Evolutionary conservation across 2,329 filamentous ascomycete species (phyloP).

Genomic region (Xylaria hypoxylon): DNA sequence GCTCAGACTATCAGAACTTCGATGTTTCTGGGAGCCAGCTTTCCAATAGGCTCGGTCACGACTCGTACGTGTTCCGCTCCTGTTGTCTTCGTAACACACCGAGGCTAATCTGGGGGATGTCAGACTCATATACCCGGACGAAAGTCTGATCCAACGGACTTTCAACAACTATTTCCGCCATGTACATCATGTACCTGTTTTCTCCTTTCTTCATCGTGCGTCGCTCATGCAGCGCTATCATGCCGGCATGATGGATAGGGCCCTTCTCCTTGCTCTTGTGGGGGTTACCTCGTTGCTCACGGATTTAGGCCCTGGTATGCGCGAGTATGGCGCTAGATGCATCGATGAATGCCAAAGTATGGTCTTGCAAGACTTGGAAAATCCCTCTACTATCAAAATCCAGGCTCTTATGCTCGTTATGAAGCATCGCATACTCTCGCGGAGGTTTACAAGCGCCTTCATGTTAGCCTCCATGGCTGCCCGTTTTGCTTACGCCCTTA

Average conservation of each 20-base stretch:
- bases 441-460: constrained; percentile 60
- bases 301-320: constrained; percentile 64
- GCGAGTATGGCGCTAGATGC: constrained; percentile 65
- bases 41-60: constrained; percentile 40
- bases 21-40: constrained; percentile 38
- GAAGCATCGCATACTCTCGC: constrained; percentile 60
- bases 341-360: constrained; percentile 66
- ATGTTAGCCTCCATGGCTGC: constrained; percentile 60
- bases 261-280: constrained; percentile 65
- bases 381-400: constrained; percentile 67
- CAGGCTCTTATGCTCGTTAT: constrained; percentile 60
- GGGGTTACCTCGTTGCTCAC: constrained; percentile 68
- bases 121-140: constrained; percentile 58
- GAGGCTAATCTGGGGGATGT: constrained; percentile 47
- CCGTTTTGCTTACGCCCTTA: constrained; percentile 62
- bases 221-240: constrained; percentile 71
- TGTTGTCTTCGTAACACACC: constrained; percentile 30
- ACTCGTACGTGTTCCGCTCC: constrained; percentile 45
- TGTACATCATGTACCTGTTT: constrained; percentile 69
- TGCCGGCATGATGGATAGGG: constrained; percentile 66
- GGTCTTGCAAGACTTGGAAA: constrained; percentile 65
- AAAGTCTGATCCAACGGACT: constrained; percentile 63
- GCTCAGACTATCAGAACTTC: constrained; percentile 44
- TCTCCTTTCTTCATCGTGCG: constrained; percentile 69
- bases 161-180: constrained; percentile 70